Percentiles rank a stretch among this genome's conserved stretches.
Evolutionary conservation across 352 stramenopile genomes (phyloP).

Genomic region (Globisporangium spiculum): DNA sequence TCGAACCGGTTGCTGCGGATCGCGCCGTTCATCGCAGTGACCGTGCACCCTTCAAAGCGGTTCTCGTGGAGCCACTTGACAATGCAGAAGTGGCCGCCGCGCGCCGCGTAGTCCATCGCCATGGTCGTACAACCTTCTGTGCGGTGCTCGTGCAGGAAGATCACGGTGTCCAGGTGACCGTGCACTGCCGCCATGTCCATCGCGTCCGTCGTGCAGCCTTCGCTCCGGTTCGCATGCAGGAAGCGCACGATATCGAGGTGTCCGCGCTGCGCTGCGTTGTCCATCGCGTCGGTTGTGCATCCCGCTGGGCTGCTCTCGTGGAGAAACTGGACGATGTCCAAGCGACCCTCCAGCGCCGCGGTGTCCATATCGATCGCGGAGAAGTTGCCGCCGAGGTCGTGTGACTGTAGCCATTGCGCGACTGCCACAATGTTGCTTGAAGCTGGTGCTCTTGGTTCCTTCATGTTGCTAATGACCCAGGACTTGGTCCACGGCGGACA

Average conservation of each 20-base stretch:
- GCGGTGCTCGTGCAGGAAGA: slow-evolving; percentile 13
- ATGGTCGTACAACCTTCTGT: slow-evolving; percentile 13
- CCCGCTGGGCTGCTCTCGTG: slow-evolving; percentile 3
- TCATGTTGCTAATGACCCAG: slow-evolving; percentile 7
- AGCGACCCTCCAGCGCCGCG: background rate
- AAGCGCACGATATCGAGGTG: slow-evolving; percentile 15
- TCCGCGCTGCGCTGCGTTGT: slow-evolving; percentile 12
- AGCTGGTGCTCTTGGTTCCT: background rate
- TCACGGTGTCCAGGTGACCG: slow-evolving; percentile 6
- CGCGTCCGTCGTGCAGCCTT: slow-evolving; percentile 17
- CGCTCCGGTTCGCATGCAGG: slow-evolving; percentile 9
- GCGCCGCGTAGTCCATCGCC: slow-evolving; percentile 13
- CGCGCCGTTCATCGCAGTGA: slow-evolving; percentile 15
- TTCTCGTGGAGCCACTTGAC: slow-evolving; percentile 15
- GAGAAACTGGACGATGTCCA: slow-evolving; percentile 15
- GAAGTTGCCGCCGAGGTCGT: slow-evolving; percentile 3
- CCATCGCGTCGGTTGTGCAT: slow-evolving; percentile 18
- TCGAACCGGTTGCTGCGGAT: slow-evolving; percentile 11
- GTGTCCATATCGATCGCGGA: slow-evolving; percentile 1
- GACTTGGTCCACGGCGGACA: slow-evolving; percentile 4
- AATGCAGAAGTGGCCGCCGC: slow-evolving; percentile 5
- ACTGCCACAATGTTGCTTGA: background rate
- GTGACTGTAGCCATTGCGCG: slow-evolving; percentile 4
- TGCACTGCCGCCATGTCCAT: slow-evolving; percentile 16
- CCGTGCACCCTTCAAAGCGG: slow-evolving; percentile 9